These are phyloP conservation scores for Trypanosoma vivax DNA, from an alignment of 208 protist species.

Conservation along the genomic window DNA sequence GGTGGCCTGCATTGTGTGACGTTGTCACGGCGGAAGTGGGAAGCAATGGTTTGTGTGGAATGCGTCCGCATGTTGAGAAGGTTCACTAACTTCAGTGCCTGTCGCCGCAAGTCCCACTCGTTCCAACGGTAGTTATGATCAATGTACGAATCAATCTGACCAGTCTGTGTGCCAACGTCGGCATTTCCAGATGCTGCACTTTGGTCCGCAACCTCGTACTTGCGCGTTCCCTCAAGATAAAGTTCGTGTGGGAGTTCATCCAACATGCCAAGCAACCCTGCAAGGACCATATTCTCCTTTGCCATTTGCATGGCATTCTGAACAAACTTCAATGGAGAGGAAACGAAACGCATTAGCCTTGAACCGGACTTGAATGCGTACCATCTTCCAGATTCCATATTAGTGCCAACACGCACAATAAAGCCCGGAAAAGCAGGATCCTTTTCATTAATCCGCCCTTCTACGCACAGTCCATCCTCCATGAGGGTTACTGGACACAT, in stretches of 20 bases:
- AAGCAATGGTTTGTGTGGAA: constrained; percentile 70
- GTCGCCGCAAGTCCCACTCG: constrained; percentile 89
- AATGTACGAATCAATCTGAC: constrained; percentile 79
- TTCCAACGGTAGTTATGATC: constrained; percentile 91
- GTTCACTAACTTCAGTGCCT: constrained; percentile 87
- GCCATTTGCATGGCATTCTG: neutral
- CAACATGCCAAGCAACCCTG: constrained; percentile 41
- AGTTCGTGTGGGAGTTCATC: constrained; percentile 65
- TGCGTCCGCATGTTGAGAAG: constrained; percentile 86
- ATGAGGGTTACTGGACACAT: constrained; percentile 22
- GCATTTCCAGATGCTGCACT: neutral
- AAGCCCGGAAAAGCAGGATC: constrained; percentile 24
- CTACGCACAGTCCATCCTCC: constrained; percentile 17
- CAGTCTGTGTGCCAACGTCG: constrained; percentile 75
- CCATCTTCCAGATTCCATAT: constrained; percentile 18
- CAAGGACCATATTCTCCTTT: constrained; percentile 8
- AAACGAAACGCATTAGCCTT: constrained; percentile 41
- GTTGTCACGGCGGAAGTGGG: constrained; percentile 79
- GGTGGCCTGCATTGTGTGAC: constrained; percentile 68
- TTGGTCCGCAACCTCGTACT: constrained; percentile 20
- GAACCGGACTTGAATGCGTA: constrained; percentile 49
- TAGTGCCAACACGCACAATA: neutral
- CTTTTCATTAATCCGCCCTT: constrained; percentile 18
- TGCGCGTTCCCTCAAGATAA: constrained; percentile 70
- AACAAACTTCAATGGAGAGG: constrained; percentile 46